Percentiles rank a stretch among this genome's conserved stretches.
Evolutionary conservation across 1,139 yeast genomes (phyloP).

Genomic region (Kodamaea derodonti): DNA sequence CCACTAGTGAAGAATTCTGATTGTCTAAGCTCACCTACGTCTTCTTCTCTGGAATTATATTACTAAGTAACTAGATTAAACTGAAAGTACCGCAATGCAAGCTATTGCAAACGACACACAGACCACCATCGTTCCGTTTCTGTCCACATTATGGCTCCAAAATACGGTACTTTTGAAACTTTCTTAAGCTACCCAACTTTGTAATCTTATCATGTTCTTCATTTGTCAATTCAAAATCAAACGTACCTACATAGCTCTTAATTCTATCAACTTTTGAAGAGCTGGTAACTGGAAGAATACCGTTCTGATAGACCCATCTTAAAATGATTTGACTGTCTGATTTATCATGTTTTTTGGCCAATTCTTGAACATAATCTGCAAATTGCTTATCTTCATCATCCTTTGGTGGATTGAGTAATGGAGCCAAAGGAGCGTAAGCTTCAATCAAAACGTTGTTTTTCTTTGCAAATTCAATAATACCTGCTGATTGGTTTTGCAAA

Average conservation of each 20-base stretch:
- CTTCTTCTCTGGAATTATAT: no score
- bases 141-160: no score
- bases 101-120: no score
- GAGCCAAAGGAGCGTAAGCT: slow-evolving; percentile 67
- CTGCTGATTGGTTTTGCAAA: slow-evolving; percentile 68
- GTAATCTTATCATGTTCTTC: slow-evolving; percentile 26
- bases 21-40: no score
- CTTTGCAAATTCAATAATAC: slow-evolving; percentile 52
- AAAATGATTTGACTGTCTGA: slow-evolving; percentile 32
- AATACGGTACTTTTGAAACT: slow-evolving; percentile 1
- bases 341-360: slow-evolving; percentile 27
- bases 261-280: slow-evolving; percentile 20
- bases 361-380: slow-evolving; percentile 17
- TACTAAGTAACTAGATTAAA: no score
- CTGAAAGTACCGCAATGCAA: no score
- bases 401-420: slow-evolving; percentile 28
- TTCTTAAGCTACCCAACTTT: slow-evolving; percentile 17
- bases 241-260: slow-evolving; percentile 16
- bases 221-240: slow-evolving; percentile 20
- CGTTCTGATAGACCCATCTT: slow-evolving; percentile 37
- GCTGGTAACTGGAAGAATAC: slow-evolving; percentile 31
- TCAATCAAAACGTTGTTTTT: slow-evolving; percentile 52
- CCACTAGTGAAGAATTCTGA: no score
- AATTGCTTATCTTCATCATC: slow-evolving; percentile 3
- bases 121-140: no score